Evolutionary conservation across 2,329 filamentous ascomycete species (phyloP), one percentile per base, ranked within the genome.

Genomic region (Atkinsonella texensis): DNA sequence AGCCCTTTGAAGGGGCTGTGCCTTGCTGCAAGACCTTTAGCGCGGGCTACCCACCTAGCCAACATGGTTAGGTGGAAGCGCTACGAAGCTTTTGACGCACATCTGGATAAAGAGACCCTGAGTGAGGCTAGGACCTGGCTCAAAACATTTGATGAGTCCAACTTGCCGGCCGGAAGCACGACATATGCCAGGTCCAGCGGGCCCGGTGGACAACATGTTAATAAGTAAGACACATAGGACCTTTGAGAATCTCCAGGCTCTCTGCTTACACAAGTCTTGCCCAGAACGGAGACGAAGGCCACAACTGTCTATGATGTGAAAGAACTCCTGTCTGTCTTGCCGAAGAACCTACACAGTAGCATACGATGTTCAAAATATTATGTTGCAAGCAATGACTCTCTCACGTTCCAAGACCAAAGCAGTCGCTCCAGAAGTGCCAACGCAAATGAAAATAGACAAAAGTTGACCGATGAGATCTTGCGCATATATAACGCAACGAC

Each of bases 151-250:
- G 64, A 67, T 9, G 55, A 66, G 33, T 64, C 61, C 40, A 66
- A 60, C 20, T 59, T 82, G 2, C 79, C 79, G 13, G 70, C 65
- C 50, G 79, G 77, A 9, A 72, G 63, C 44, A 81, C 75, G 5
- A 73, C 66, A 11, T 81, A 72, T 60, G 72, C 79, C 2, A 70
- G 79, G n/a, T 81, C 79, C 2, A 80, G 77, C 57, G 79, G 79
- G 0, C 78, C 79, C 2, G 79, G 79, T 12, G 79, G 79, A 2
- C 79, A 82, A 57, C 77, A 82, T 59, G 78, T 81, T 33, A 82
- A 82, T 60, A 82, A 81, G 79, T 81, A 59, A 50, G 72, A 41
- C 18, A 20, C 20, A 31, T 11, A 18, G 4, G 12, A 8, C 23
- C 15, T 9, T 59, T 46, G 70, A 69, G 12, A 64, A 63, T 41